These are phyloP conservation scores for Mollisia scopiformis DNA, from an alignment of 2,329 filamentous ascomycete genomes.

Conservation along the genomic window DNA sequence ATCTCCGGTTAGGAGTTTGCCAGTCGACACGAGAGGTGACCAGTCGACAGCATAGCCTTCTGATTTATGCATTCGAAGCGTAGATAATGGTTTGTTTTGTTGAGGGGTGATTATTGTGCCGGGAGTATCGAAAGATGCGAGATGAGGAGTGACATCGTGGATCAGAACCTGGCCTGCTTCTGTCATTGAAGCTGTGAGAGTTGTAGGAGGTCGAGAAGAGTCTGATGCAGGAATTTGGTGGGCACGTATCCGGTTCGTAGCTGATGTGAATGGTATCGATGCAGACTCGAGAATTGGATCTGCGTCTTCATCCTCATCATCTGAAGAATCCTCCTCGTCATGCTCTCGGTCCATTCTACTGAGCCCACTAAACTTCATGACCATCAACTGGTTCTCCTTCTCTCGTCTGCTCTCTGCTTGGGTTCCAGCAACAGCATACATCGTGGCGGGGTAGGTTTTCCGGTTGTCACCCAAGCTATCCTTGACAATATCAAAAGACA, in stretches of 20 bases:
- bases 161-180: constrained; percentile 89
- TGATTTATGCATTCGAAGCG: constrained; percentile 85
- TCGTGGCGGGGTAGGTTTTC: constrained; percentile 90
- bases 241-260: constrained; percentile 90
- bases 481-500: constrained; percentile 90
- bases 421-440: constrained; percentile 93
- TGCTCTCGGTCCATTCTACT: constrained; percentile 79
- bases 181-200: constrained; percentile 88
- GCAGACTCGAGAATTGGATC: constrained; percentile 95
- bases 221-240: constrained; percentile 78
- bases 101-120: constrained; percentile 78
- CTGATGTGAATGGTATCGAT: constrained; percentile 81
- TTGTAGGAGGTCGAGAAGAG: constrained; percentile 73
- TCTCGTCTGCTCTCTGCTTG: constrained; percentile 78
- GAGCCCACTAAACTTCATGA: constrained; percentile 94
- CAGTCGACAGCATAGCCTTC: constrained; percentile 98
- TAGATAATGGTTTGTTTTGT: constrained; percentile 87
- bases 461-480: constrained; percentile 87
- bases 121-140: constrained; percentile 87
- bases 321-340: constrained; percentile 68
- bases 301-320: constrained; percentile 71
- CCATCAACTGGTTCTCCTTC: constrained; percentile 90
- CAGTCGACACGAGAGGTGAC: constrained; percentile 79
- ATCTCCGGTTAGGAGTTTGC: constrained; percentile 90
- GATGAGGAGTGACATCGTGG: constrained; percentile 90